These are phyloP conservation scores for Backusella mclennaniae DNA, from an alignment of 192 early-diverging fungal genomes.

Conservation along the genomic window DNA sequence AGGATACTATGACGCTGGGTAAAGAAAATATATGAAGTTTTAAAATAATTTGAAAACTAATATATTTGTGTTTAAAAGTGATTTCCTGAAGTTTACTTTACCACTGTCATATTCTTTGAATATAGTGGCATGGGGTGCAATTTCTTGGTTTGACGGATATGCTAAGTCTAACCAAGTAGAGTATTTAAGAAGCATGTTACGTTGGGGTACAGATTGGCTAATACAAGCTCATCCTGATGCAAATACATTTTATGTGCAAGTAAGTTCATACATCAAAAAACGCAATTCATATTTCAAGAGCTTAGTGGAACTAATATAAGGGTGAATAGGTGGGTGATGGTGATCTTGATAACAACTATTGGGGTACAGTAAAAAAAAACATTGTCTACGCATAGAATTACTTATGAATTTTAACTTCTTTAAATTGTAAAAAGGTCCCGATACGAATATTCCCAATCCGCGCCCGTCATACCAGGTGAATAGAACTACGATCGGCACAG, in stretches of 20 bases:
- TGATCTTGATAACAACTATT: slow-evolving; percentile 55
- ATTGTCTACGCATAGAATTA: not conserved
- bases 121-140: slow-evolving; percentile 50
- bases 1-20: slow-evolving; percentile 44
- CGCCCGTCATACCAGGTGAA: slow-evolving; percentile 51
- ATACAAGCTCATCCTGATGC: slow-evolving; percentile 56
- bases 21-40: not conserved
- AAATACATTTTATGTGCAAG: slow-evolving; percentile 51
- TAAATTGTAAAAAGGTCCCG: slow-evolving; percentile 22
- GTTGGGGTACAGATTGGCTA: slow-evolving; percentile 62
- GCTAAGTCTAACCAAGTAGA: slow-evolving; percentile 41
- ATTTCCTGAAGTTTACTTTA: slow-evolving; percentile 64
- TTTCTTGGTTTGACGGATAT: slow-evolving; percentile 57
- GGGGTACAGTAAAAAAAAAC: slow-evolving; percentile 43
- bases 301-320: not conserved
- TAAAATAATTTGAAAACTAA: not conserved
- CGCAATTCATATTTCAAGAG: not conserved
- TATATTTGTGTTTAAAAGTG: slow-evolving; percentile 24
- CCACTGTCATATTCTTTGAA: slow-evolving; percentile 51
- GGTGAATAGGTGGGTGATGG: slow-evolving; percentile 37
- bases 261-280: slow-evolving; percentile 2
- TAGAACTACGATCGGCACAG: slow-evolving; percentile 48
- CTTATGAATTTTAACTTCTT: not conserved
- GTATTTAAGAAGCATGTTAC: slow-evolving; percentile 48
- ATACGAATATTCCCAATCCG: slow-evolving; percentile 44